These are phyloP conservation scores for Sutorius eximius DNA, from an alignment of 1,284 basidiomycete genomes.

Conservation along the genomic window DNA sequence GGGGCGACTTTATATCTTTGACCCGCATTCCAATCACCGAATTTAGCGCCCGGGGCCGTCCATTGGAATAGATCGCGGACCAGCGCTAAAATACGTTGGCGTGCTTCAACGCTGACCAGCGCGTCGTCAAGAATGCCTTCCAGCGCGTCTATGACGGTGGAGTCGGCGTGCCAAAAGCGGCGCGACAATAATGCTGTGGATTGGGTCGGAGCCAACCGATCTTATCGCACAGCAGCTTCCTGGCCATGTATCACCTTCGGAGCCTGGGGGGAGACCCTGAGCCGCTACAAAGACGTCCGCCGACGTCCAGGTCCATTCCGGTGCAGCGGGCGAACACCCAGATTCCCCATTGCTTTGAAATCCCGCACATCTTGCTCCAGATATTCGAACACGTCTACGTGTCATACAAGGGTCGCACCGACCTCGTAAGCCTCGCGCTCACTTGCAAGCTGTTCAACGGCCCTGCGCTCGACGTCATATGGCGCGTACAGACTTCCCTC, in stretches of 20 bases:
- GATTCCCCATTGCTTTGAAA: conserved; percentile 17
- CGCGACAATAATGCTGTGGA: not conserved
- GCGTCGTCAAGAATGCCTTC: not conserved
- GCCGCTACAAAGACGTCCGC: not conserved
- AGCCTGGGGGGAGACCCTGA: not conserved
- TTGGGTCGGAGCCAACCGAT: conserved; percentile 4
- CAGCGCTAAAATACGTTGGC: not conserved
- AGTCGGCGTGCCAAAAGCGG: not conserved
- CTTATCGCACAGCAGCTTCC: conserved; percentile 1
- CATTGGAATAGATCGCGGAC: not conserved
- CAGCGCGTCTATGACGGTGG: not conserved
- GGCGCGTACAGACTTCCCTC: conserved; percentile 24
- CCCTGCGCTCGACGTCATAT: conserved; percentile 25
- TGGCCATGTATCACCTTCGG: conserved; percentile 3
- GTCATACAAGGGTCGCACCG: conserved; percentile 8
- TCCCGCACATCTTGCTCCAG: conserved; percentile 22
- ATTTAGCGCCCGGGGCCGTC: conserved; percentile 1
- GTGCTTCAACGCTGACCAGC: not conserved
- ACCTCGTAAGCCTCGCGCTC: conserved; percentile 16
- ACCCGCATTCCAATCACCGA: conserved; percentile 1
- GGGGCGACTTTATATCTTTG: conserved; percentile 15
- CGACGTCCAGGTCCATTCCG: not conserved
- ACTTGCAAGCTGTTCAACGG: conserved; percentile 22
- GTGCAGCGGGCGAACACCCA: not conserved
- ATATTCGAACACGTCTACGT: conserved; percentile 20